Evolutionary conservation across 257 asterid genomes (phyloP).

Genomic region (Solanum arcanum): DNA sequence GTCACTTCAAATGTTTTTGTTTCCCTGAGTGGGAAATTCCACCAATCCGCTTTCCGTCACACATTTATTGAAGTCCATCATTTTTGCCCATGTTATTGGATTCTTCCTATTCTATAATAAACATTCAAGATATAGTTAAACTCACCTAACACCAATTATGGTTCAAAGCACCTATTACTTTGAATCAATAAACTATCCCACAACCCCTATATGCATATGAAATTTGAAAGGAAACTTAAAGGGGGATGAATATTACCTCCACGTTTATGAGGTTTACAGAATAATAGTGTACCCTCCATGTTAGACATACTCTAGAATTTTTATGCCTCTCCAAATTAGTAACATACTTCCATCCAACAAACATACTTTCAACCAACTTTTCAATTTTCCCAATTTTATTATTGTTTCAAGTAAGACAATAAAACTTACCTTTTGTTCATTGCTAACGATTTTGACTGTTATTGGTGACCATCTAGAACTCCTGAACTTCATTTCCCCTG

Average conservation of each 20-base stretch:
- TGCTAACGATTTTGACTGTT: neutral
- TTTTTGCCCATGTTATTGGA: too few species aligned
- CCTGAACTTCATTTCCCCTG: constrained; percentile 28
- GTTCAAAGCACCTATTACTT: neutral
- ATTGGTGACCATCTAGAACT: constrained; percentile 63
- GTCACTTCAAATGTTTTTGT: neutral
- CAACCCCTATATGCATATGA: too few species aligned
- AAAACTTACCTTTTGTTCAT: neutral
- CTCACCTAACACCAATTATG: neutral
- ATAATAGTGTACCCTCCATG: neutral
- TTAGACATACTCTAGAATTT: neutral
- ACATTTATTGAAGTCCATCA: neutral
- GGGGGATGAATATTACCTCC: neutral
- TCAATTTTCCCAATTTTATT: neutral
- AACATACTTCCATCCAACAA: too few species aligned
- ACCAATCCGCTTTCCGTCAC: neutral
- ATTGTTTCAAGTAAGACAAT: neutral
- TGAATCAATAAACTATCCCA: neutral
- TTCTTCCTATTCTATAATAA: too few species aligned
- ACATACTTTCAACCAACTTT: too few species aligned
- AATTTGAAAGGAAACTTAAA: too few species aligned
- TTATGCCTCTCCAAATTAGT: neutral
- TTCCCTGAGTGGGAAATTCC: neutral
- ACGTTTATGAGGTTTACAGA: too few species aligned
- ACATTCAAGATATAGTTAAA: neutral